These are phyloP conservation scores for Ligustrum vulgare DNA, from an alignment of 257 asterid genomes.

Conservation along the genomic window DNA sequence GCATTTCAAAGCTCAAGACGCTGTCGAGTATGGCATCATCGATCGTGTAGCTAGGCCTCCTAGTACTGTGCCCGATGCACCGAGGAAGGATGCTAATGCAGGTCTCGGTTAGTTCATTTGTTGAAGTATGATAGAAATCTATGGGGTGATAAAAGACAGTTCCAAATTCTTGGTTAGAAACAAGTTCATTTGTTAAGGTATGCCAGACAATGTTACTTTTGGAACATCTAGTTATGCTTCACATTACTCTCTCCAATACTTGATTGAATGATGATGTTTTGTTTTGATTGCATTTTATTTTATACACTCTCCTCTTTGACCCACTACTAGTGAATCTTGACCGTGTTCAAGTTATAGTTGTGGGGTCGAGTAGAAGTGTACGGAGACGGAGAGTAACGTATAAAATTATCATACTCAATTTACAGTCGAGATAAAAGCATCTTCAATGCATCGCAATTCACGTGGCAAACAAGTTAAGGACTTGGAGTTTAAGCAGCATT, in stretches of 20 bases:
- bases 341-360: not conserved
- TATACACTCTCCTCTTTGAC: not conserved
- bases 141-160: too few species aligned
- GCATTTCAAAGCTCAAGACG: slow-evolving; percentile 74
- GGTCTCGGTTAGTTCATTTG: slow-evolving; percentile 59
- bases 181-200: not conserved
- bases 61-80: slow-evolving; percentile 52
- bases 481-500: too few species aligned
- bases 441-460: too few species aligned
- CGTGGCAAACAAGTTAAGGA: too few species aligned
- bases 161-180: not conserved
- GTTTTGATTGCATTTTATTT: not conserved
- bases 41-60: slow-evolving; percentile 77
- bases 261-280: not conserved
- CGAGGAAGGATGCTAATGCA: slow-evolving; percentile 41
- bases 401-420: too few species aligned
- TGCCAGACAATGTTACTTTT: not conserved
- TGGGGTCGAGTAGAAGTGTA: not conserved
- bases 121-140: not conserved
- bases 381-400: too few species aligned
- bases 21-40: slow-evolving; percentile 86
- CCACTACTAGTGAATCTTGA: not conserved
- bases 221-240: not conserved
- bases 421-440: too few species aligned
- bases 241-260: not conserved